phyloP scores from a whole-genome alignment of 805 yeast species.

The Ogataea degrootiae region DNA sequence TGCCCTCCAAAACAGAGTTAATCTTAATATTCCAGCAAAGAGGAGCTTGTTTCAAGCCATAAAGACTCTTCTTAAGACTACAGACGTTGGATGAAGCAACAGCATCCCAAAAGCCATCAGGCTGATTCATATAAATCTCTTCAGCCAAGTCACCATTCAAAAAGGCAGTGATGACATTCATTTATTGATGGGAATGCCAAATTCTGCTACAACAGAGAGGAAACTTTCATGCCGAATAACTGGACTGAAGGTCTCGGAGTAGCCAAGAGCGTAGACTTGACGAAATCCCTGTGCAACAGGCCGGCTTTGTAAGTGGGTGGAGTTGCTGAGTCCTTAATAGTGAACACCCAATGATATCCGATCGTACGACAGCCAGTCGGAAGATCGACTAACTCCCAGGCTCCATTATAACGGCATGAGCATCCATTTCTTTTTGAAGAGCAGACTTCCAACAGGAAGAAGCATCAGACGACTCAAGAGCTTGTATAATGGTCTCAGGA shows the following conservation, averaged over 20 bases:
- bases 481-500: too few relatives aligned
- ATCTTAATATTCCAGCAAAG: background rate
- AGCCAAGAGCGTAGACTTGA: slow-evolving; percentile 3
- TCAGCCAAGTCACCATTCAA: slow-evolving; percentile 8
- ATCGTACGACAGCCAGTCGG: background rate
- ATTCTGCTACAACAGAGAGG: slow-evolving; percentile 1
- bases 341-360: background rate
- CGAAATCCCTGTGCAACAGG: slow-evolving; percentile 7
- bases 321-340: background rate
- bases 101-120: background rate
- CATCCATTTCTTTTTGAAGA: background rate
- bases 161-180: slow-evolving; percentile 14
- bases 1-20: background rate
- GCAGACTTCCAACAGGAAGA: background rate
- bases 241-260: slow-evolving; percentile 3
- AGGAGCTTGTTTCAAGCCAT: background rate
- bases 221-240: slow-evolving; percentile 3
- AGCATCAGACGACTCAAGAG: too few relatives aligned
- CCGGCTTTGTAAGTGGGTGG: background rate
- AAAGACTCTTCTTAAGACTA: background rate
- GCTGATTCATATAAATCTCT: slow-evolving; percentile 4
- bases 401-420: background rate
- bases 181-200: slow-evolving; percentile 4
- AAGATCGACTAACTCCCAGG: background rate
- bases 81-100: background rate